A percentile compares a stretch with the other conserved stretches of the same genome.
Evolutionary conservation across 2,329 filamentous ascomycete genomes (phyloP).

Genomic region (Cyphellophora europaea): DNA sequence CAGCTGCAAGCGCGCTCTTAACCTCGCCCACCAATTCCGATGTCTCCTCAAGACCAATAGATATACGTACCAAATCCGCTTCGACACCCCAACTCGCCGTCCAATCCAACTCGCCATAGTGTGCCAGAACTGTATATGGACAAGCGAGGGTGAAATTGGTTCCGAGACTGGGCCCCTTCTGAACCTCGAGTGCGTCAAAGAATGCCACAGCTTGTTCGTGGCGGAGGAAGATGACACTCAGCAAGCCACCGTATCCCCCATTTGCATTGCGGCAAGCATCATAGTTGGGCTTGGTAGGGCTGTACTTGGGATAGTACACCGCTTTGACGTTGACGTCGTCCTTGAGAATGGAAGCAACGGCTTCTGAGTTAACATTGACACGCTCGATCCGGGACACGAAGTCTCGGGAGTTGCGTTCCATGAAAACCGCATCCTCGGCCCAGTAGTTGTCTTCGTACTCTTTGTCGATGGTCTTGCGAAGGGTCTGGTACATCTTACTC

Average conservation of each 20-base stretch:
- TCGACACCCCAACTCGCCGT: conserved; percentile 69
- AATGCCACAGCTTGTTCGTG: conserved; percentile 66
- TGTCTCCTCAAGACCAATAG: conserved; percentile 79
- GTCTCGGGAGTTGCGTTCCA: conserved; percentile 93
- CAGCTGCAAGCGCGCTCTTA: conserved; percentile 56
- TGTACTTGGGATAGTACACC: conserved; percentile 81
- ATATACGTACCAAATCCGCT: conserved; percentile 70
- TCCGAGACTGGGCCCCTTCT: conserved; percentile 88
- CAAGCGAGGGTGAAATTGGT: conserved; percentile 92
- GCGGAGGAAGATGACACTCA: conserved; percentile 72
- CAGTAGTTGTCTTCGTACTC: conserved; percentile 87
- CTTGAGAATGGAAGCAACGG: conserved; percentile 64
- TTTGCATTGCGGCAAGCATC: conserved; percentile 64
- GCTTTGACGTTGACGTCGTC: conserved; percentile 57
- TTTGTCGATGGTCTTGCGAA: conserved; percentile 57
- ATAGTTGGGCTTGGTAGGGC: conserved; percentile 60
- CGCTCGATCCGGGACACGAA: conserved; percentile 74
- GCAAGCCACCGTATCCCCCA: conserved; percentile 81
- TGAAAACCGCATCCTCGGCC: conserved; percentile 86
- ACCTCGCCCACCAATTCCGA: conserved; percentile 57
- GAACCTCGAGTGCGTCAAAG: conserved; percentile 75
- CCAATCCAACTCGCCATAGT: conserved; percentile 91
- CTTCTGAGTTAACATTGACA: conserved; percentile 78
- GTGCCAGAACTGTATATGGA: conserved; percentile 84
- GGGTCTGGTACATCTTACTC: conserved; percentile 55